Percentiles rank a stretch among this genome's conserved stretches.
phyloP scores from a whole-genome alignment of 495 filamentous ascomycete genomes.

The Ramalina intermedia region DNA sequence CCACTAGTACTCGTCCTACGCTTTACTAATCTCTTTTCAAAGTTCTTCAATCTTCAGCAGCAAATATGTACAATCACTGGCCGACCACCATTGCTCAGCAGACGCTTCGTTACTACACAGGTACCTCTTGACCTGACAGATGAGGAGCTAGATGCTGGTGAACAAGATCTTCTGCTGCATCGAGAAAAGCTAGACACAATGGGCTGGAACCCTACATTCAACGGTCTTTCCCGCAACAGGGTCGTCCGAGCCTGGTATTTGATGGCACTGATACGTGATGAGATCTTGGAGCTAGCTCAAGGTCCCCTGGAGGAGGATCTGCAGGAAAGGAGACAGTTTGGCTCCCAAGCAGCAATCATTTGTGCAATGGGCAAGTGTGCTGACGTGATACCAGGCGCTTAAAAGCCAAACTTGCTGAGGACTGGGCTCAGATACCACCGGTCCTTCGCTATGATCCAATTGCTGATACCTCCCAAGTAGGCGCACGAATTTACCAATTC shows the following conservation, averaged over 20 bases:
- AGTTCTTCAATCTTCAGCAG: constrained; percentile 35
- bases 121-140: constrained; percentile 45
- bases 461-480: too few relatives aligned
- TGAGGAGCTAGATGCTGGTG: constrained; percentile 33
- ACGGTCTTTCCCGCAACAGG: constrained; percentile 24
- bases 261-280: constrained; percentile 35
- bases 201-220: constrained; percentile 38
- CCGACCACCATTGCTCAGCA: constrained; percentile 39
- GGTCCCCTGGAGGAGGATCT: constrained; percentile 22
- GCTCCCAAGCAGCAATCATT: too few relatives aligned
- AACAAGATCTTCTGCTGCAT: constrained; percentile 25
- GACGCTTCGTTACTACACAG: constrained; percentile 38
- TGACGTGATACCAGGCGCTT: too few relatives aligned
- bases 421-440: too few relatives aligned
- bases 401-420: too few relatives aligned
- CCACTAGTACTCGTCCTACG: too few relatives aligned
- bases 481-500: neutral
- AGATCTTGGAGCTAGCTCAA: constrained; percentile 45
- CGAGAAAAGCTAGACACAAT: constrained; percentile 31
- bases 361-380: too few relatives aligned
- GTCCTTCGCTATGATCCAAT: too few relatives aligned
- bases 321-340: too few relatives aligned
- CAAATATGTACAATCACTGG: constrained; percentile 39
- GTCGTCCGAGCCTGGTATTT: constrained; percentile 34
- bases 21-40: too few relatives aligned